Conservation (phyloP, 805 yeast genomes). For the Teunomyces funiuensis region DNA sequence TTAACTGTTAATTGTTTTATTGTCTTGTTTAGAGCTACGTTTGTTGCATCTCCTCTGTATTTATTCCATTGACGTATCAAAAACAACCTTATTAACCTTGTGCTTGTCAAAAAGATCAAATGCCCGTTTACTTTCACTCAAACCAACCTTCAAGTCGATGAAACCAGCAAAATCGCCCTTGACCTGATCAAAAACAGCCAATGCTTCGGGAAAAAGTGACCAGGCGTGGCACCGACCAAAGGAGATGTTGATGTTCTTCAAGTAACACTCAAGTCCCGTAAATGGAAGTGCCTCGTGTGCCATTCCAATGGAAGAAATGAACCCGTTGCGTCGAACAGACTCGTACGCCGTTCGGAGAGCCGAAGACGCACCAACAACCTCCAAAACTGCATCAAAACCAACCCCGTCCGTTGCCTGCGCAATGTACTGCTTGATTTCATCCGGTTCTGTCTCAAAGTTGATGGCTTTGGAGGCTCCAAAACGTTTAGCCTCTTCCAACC, state of each 20-base stretch:
- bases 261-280: slow-evolving; percentile 55
- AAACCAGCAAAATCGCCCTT: slow-evolving; percentile 49
- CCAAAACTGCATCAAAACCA: slow-evolving; percentile 62
- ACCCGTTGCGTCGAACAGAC: slow-evolving; percentile 56
- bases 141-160: slow-evolving; percentile 46
- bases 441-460: slow-evolving; percentile 40
- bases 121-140: slow-evolving; percentile 46
- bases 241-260: slow-evolving; percentile 55
- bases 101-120: slow-evolving; percentile 54
- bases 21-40: too few species aligned
- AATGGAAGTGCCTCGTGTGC: slow-evolving; percentile 59
- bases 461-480: slow-evolving; percentile 52
- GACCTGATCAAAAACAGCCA: slow-evolving; percentile 45
- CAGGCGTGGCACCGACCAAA: slow-evolving; percentile 67
- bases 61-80: slow-evolving; percentile 24
- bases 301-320: slow-evolving; percentile 59
- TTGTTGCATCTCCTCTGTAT: too few species aligned
- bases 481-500: slow-evolving; percentile 43
- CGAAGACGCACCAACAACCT: slow-evolving; percentile 55
- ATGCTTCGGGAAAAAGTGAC: slow-evolving; percentile 53
- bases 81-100: slow-evolving; percentile 55
- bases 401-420: slow-evolving; percentile 40
- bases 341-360: slow-evolving; percentile 55
- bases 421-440: slow-evolving; percentile 26
- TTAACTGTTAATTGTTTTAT: too few species aligned